phyloP scores from a whole-genome alignment of 257 asterid species.

The Coffea canephora region DNA sequence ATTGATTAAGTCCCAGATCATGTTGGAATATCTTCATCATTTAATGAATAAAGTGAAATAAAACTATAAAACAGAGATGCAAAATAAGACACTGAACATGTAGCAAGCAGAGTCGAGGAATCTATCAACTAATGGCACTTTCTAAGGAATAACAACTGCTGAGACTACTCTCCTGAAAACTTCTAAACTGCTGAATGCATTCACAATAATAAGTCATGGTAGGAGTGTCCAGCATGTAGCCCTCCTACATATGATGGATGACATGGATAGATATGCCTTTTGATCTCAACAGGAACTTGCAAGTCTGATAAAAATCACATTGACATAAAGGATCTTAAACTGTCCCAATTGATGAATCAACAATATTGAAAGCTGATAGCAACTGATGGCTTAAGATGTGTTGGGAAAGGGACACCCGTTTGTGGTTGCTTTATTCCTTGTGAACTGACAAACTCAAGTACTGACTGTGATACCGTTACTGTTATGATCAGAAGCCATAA shows the following conservation, averaged over 20 bases:
- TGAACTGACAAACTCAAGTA: neutral
- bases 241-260: neutral
- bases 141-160: neutral
- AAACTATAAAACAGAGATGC: neutral
- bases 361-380: neutral
- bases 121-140: neutral
- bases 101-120: neutral
- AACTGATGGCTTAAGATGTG: neutral
- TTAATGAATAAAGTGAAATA: neutral
- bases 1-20: neutral
- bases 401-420: neutral
- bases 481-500: too few relatives aligned
- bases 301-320: neutral
- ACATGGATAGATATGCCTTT: neutral
- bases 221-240: neutral
- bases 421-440: neutral
- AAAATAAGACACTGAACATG: neutral
- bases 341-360: neutral
- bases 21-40: neutral
- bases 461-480: too few relatives aligned
- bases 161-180: neutral
- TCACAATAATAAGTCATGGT: neutral
- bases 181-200: neutral
- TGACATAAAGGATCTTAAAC: neutral
- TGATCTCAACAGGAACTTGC: neutral